phyloP scores from a whole-genome alignment of 2,329 filamentous ascomycete genomes.

The Aspergillus ruber region DNA sequence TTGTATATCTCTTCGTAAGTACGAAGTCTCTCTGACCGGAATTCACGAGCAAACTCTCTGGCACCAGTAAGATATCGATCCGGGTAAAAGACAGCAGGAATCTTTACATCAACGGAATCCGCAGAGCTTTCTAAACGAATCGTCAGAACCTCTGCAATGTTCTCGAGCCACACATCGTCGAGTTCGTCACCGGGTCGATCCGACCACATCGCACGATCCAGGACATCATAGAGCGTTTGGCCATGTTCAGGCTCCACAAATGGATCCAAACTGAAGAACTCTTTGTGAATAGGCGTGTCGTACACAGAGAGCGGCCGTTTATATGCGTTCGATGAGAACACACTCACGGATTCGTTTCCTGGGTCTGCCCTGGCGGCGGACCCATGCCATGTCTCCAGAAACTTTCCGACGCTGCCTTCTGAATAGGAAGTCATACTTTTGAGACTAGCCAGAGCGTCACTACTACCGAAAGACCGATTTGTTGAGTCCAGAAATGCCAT shows the following conservation, averaged over 20 bases:
- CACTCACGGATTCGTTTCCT: constrained; percentile 35
- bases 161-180: constrained; percentile 43
- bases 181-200: constrained; percentile 33
- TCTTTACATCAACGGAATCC: constrained; percentile 40
- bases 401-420: constrained; percentile 37
- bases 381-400: constrained; percentile 45
- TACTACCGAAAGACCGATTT: constrained; percentile 53
- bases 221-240: constrained; percentile 47
- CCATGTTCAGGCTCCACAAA: constrained; percentile 31
- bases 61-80: constrained; percentile 55
- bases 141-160: constrained; percentile 50
- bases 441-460: constrained; percentile 44
- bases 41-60: constrained; percentile 40
- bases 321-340: constrained; percentile 43
- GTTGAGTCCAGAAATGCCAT: constrained; percentile 57
- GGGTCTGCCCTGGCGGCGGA: constrained; percentile 39
- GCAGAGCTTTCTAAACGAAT: constrained; percentile 38
- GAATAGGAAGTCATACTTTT: constrained; percentile 29
- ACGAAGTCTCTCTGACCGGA: constrained; percentile 37
- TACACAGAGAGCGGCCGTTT: constrained; percentile 27
- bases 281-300: constrained; percentile 26
- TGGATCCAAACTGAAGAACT: constrained; percentile 36
- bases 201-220: constrained; percentile 48
- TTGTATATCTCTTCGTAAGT: constrained; percentile 26
- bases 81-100: constrained; percentile 51